Conservation (phyloP, 177 flowering plant species). For the Tripterygium wilfordii region DNA sequence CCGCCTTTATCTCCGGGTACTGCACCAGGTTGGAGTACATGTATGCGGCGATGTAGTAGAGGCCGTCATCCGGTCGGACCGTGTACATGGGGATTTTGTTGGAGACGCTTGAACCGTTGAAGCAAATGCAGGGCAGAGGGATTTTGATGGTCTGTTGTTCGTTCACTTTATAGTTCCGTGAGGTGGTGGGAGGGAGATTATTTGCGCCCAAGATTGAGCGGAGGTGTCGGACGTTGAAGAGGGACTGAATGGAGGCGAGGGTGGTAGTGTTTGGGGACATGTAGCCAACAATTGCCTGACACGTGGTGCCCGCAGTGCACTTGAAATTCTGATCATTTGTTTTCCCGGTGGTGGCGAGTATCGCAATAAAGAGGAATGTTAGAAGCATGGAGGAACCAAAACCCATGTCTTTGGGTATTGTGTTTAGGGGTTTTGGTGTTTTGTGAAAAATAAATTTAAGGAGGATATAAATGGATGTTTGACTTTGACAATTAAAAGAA, state of each 20-base stretch:
- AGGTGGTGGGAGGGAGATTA: conserved; percentile 32
- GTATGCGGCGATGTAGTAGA: conserved; percentile 46
- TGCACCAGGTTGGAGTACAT: conserved; percentile 39
- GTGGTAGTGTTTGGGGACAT: conserved; percentile 52
- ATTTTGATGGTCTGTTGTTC: conserved; percentile 31
- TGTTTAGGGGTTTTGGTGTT: neutral
- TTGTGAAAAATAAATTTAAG: too few relatives aligned
- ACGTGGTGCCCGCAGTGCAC: conserved; percentile 28
- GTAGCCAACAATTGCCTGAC: conserved; percentile 58
- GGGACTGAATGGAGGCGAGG: conserved; percentile 27
- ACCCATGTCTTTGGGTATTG: neutral
- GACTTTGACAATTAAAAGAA: too few relatives aligned
- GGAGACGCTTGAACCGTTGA: conserved; percentile 55
- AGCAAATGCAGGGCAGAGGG: conserved; percentile 70
- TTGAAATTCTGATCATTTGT: conserved; percentile 23
- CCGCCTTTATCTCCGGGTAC: conserved; percentile 37
- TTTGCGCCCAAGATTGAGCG: conserved; percentile 56
- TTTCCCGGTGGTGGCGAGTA: conserved; percentile 11
- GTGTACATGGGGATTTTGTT: conserved; percentile 41
- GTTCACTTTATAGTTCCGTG: conserved; percentile 14
- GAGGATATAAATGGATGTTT: too few relatives aligned
- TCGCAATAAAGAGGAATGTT: conserved; percentile 1
- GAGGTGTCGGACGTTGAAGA: conserved; percentile 36
- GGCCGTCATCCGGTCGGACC: conserved; percentile 40
- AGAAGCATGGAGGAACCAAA: neutral